Evolutionary conservation across 2,329 filamentous ascomycete species (phyloP).

Genomic region (Aspergillus neotritici): DNA sequence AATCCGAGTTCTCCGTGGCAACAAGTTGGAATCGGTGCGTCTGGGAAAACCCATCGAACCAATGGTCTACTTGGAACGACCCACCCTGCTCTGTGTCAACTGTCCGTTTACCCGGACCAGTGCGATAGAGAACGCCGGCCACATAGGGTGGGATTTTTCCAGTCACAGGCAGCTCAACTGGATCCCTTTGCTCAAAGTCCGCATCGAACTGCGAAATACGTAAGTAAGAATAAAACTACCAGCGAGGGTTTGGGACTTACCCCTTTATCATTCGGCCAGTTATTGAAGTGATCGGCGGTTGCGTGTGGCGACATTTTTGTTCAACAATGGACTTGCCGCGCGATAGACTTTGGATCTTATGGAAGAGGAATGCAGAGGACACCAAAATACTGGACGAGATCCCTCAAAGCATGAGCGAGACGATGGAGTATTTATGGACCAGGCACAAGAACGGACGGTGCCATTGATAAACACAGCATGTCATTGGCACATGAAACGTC

Average conservation of each 20-base stretch:
- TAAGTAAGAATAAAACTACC: neutral
- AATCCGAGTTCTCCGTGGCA: slow-evolving; percentile 30
- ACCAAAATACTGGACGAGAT: no score
- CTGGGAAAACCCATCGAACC: slow-evolving; percentile 71
- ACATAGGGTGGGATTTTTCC: slow-evolving; percentile 67
- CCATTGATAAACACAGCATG: no score
- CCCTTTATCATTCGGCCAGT: slow-evolving; percentile 50
- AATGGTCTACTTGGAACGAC: slow-evolving; percentile 61
- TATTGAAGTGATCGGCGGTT: slow-evolving; percentile 27
- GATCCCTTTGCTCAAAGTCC: slow-evolving; percentile 59
- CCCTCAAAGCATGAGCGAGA: no score
- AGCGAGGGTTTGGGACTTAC: slow-evolving; percentile 29
- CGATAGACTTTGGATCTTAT: neutral
- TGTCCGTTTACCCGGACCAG: slow-evolving; percentile 62
- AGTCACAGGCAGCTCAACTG: slow-evolving; percentile 57
- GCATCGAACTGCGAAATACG: slow-evolving; percentile 55
- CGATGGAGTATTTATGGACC: no score
- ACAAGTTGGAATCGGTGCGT: slow-evolving; percentile 69
- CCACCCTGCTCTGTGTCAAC: slow-evolving; percentile 56
- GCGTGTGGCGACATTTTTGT: no score
- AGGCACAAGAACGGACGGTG: no score
- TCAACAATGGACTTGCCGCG: neutral
- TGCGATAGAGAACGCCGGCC: slow-evolving; percentile 67
- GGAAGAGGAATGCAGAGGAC: neutral
- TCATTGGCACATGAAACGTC: no score